phyloP scores from a whole-genome alignment of 1,284 basidiomycete genomes.

The Hortiboletus rubellus region DNA sequence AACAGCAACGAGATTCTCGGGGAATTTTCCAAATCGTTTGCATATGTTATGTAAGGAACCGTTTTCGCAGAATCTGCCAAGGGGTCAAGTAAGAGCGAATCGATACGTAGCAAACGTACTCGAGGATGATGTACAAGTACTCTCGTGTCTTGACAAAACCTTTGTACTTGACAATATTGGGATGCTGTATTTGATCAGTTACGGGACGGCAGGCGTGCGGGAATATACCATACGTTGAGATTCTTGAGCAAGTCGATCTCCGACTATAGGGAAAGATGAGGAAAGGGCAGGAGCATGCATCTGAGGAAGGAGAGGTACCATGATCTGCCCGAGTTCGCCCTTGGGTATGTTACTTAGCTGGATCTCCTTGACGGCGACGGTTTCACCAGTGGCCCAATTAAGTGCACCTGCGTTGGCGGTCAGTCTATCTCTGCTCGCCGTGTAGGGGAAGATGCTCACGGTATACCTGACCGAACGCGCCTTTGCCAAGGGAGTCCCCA shows the following conservation, averaged over 20 bases:
- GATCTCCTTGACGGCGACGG: constrained; percentile 95
- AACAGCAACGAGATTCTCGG: constrained; percentile 92
- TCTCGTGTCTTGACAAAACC: constrained; percentile 95
- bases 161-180: constrained; percentile 99
- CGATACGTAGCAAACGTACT: constrained; percentile 46
- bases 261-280: constrained; percentile 52
- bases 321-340: constrained; percentile 92
- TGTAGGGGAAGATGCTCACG: constrained; percentile 50
- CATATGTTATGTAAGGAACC: constrained; percentile 94
- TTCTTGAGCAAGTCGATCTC: constrained; percentile 99
- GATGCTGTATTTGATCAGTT: constrained; percentile 50
- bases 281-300: constrained; percentile 3
- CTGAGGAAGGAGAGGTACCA: constrained; percentile 58
- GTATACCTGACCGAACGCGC: constrained; percentile 94
- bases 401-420: constrained; percentile 64
- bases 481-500: constrained; percentile 91
- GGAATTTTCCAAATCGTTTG: constrained; percentile 98
- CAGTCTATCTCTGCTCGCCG: neutral
- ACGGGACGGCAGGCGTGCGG: neutral
- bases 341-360: constrained; percentile 92
- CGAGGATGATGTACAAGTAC: constrained; percentile 94
- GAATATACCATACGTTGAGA: constrained; percentile 64
- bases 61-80: constrained; percentile 90
- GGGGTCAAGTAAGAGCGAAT: constrained; percentile 1
- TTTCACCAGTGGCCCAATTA: constrained; percentile 96